Evolutionary conservation across 139 green algal species (phyloP), one percentile per base, ranked within the genome.

Genomic region (Eudorina sp.): DNA sequence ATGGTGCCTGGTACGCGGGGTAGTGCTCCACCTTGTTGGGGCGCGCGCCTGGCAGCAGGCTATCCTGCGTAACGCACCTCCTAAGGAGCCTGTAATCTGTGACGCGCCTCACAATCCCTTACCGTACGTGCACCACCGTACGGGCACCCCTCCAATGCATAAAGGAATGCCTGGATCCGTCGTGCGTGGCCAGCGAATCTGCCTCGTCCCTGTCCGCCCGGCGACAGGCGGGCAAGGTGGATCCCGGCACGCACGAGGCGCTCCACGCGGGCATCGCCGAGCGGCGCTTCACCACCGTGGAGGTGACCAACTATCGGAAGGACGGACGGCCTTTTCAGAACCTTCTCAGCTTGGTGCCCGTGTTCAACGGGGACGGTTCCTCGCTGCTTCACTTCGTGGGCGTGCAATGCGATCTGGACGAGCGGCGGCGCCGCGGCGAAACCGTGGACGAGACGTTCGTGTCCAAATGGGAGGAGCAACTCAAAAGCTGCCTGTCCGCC

Each of bases 241-340:
- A 78, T 13, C 64, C 81, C 1, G 31, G 43, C 3, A 68, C 81
- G 46, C 46, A 75, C 21, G 62, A 31, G 16, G 23, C 34, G 7
- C n/a, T 86, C 36, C 72, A 45, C 2, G 11, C 43, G 0, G 55
- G 31, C 18, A 5, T 89, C 18, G 19, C 40, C 6, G 75, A 48
- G 5, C 51, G 64, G 19, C 25, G 48, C 21, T 87, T 87, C 31
- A 41, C 31, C 21, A 31, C 16, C n/a, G 25, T 51, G 25, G 85
- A 90, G 72, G 25, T 90, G 0, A 86, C 48, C 14, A 97, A 97
- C 88, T 96, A 96, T 89, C 91, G 81, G 25, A 94, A 95, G 75
- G 94, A 98, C 73, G 96, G 96, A 11, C 96, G 90, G 41, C 88
- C 94, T 19, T 98, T 98, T 79, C 96, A 95, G 95, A 98, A 98